phyloP scores from a whole-genome alignment of 2,329 filamentous ascomycete species.

The Monilinia polystroma region DNA sequence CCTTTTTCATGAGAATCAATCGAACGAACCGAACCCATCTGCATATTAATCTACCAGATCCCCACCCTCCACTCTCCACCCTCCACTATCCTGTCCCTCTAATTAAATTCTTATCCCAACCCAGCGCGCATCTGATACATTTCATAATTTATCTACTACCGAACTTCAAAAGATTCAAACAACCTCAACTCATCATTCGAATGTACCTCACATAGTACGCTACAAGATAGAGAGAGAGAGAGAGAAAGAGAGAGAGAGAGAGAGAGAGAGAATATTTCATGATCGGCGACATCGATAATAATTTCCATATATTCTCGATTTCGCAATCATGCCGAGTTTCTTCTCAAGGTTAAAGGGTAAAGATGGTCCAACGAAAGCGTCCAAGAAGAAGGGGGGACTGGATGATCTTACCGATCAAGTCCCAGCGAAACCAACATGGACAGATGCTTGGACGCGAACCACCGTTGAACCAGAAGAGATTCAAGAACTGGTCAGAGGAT shows the following conservation, averaged over 20 bases:
- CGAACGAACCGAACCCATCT: neutral
- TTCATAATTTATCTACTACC: conserved; percentile 1
- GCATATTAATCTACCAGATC: neutral
- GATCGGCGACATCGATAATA: conserved; percentile 10
- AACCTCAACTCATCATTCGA: neutral
- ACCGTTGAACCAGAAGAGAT: conserved; percentile 87
- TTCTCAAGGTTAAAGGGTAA: conserved; percentile 60
- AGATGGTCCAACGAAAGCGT: conserved; percentile 57
- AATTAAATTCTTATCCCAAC: conserved; percentile 23
- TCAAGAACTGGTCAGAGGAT: conserved; percentile 78
- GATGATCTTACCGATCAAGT: conserved; percentile 49
- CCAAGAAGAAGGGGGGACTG: conserved; percentile 65
- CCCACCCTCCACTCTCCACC: conserved; percentile 1
- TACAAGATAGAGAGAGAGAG: too few species aligned
- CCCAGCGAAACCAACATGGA: conserved; percentile 74
- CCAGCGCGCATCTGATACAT: conserved; percentile 13
- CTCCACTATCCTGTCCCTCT: neutral
- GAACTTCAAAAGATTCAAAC: neutral
- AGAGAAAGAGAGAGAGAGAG: too few species aligned
- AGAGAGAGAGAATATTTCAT: neutral
- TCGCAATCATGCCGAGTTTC: conserved; percentile 37
- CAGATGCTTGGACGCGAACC: conserved; percentile 81
- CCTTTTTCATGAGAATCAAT: neutral
- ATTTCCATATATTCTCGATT: neutral
- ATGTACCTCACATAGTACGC: conserved; percentile 10